Evolutionary conservation across 1,139 yeast genomes (phyloP), one percentile per base, ranked within the genome.

Genomic region (Hyphopichia khmerensis): DNA sequence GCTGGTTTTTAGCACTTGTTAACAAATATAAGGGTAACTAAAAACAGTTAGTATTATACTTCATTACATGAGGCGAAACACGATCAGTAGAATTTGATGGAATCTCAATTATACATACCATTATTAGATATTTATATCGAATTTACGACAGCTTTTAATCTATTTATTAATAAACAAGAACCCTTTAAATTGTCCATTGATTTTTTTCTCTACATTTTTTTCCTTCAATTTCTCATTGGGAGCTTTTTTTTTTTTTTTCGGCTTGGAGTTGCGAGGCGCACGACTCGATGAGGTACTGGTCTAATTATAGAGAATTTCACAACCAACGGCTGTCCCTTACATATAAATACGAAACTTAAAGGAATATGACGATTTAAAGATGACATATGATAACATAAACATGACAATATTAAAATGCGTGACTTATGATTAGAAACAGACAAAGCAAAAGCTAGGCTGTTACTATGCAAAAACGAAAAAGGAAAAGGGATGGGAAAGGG

Each of bases 1-100:
- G 88, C 59, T 88, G 91, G 46, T 90, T 93, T 64, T 89, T 91
- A 17, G 96, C 91, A 43, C 96, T 88, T 42, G 95, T 89, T 54
- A 95, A 77, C 50, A 95, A 75, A 54, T 90, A 90, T 57, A 93
- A 75, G 35, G 99, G 99, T 50, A 93, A 80, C 99, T 72, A 43
- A 19, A 3, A 7, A 33, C 31, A 6, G 64, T 60, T 60, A 62
- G 65, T 55, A 50, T 24, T 13, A 30, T n/a, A 8, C 17, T 18
- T 33, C 26, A 8, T 18, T 14, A 24, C 16, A 6, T 9, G 27
- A 14, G n/a, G 19, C 24, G 8, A 21, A 21, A 6, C 8, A 21
- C 5, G 8, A 21, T 21, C 24, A 21, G 8, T 6, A 21, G 8
- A n/a, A n/a, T n/a, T n/a, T n/a, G n/a, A n/a, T n/a, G n/a, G n/a